Base-by-base conservation (phyloP, 345 rosid genomes). In the Bruguiera sexangula region DNA sequence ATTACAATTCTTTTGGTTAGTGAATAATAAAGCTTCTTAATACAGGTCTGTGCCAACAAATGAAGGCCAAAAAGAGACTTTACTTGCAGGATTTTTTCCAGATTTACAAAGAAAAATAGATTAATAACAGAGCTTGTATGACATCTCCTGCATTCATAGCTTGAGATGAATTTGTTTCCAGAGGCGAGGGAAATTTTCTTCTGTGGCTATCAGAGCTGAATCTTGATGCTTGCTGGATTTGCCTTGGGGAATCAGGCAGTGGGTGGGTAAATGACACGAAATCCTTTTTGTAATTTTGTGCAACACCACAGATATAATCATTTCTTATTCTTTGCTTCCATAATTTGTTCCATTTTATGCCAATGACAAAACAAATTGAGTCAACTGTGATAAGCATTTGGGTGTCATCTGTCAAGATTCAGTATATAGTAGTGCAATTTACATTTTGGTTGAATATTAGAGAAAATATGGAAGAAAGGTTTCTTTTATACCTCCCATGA, bases 21-120 rank as follows among this genome's bases (percentile, higher is more conserved):
- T 60, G 3, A 36, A 19, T 61, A 2, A 19, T 59, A 5, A 31
- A 64, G 53, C 54, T 32, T 43, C 18, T 21, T 59, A 61, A 57
- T 60, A 37, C 78, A 82, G 85, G 82, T 70, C 63, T 77, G 76
- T 78, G 82, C 74, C 61, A 76, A 80, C n/a, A 69, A 74, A 76
- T 29, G 21, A 57, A 62, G 54, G 63, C 5, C 4, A 3, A 6
- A 62, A 55, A 30, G 68, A 4, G 39, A 67, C 29, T 53, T 27
- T 62, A 30, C 58, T 15, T 22, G 15, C 59, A 31, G 36, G 59
- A 37, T 73, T 76, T 62, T 50, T 19, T 59, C 36, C 30, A 64
- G 57, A 55, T 61, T 48, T 68, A 71, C 26, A 51, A 69, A 63
- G 6, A 69, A 39, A 2, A 65, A 18, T 67, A 63, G 76, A 67